These are phyloP conservation scores for Trichoderma sp. DNA, from an alignment of 2,329 filamentous ascomycete genomes.

Conservation along the genomic window DNA sequence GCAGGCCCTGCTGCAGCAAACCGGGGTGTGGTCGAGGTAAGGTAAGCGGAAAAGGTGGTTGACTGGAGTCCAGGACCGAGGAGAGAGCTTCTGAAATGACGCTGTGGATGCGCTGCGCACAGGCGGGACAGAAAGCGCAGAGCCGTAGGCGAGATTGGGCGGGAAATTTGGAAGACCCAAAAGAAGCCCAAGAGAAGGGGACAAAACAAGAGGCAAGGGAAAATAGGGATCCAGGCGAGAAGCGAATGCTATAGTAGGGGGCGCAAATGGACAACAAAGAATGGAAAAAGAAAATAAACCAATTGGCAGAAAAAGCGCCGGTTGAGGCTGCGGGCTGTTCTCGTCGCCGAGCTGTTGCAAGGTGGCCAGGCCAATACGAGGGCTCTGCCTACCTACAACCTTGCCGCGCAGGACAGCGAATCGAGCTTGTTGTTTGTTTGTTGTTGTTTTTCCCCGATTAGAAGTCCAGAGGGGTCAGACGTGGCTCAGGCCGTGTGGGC, in stretches of 20 bases:
- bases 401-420: slow-evolving; percentile 13
- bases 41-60: slow-evolving; percentile 14
- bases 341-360: slow-evolving; percentile 7
- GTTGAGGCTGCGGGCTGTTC: slow-evolving; percentile 1
- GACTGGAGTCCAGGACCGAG: not conserved
- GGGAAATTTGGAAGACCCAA: slow-evolving; percentile 5
- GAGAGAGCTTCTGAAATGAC: slow-evolving; percentile 18
- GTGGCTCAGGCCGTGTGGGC: slow-evolving; percentile 23
- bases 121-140: slow-evolving; percentile 9
- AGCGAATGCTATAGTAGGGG: slow-evolving; percentile 2
- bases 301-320: slow-evolving; percentile 4
- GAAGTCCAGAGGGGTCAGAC: slow-evolving; percentile 14
- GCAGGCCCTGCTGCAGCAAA: slow-evolving; percentile 25
- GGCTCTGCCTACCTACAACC: not conserved
- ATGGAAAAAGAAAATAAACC: not conserved
- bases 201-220: not conserved
- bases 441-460: slow-evolving; percentile 14
- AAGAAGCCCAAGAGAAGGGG: slow-evolving; percentile 13
- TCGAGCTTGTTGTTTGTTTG: slow-evolving; percentile 4
- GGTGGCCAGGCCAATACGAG: slow-evolving; percentile 1
- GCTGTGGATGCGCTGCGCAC: slow-evolving; percentile 21
- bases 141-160: slow-evolving; percentile 14
- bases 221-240: slow-evolving; percentile 4
- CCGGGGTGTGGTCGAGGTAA: slow-evolving; percentile 20
- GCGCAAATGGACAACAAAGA: too few relatives aligned